Evolutionary conservation across 768 basidiomycete genomes (phyloP).

Genomic region (Trametes cingulata): DNA sequence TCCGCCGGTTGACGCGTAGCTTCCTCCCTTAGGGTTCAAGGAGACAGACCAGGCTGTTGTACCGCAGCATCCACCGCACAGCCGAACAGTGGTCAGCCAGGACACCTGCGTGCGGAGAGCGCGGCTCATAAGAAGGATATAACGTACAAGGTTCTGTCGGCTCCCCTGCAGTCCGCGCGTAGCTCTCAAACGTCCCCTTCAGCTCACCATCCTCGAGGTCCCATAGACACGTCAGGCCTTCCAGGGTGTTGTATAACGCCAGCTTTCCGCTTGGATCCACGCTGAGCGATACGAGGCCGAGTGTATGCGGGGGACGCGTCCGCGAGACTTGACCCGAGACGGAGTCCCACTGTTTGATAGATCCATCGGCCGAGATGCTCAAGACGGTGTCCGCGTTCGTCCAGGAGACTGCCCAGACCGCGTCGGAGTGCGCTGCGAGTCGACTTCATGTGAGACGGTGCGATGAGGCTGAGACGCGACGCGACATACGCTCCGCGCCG

Average conservation of each 20-base stretch:
- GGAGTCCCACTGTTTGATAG: slow-evolving; percentile 72
- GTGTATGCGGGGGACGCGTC: slow-evolving; percentile 71
- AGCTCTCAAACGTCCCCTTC: slow-evolving; percentile 73
- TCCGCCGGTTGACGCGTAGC: slow-evolving; percentile 72
- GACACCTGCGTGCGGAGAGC: neutral
- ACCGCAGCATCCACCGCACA: neutral
- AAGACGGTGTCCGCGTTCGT: slow-evolving; percentile 60
- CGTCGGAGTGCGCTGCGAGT: slow-evolving; percentile 68
- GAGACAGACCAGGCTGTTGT: slow-evolving; percentile 80
- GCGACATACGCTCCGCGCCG: slow-evolving; percentile 69
- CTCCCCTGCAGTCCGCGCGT: slow-evolving; percentile 54
- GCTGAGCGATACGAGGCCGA: slow-evolving; percentile 83
- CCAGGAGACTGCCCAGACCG: slow-evolving; percentile 80
- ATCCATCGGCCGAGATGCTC: slow-evolving; percentile 78
- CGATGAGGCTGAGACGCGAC: neutral
- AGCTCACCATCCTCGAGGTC: slow-evolving; percentile 64
- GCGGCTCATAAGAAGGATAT: neutral
- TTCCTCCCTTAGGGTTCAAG: slow-evolving; percentile 69
- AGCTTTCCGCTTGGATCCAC: slow-evolving; percentile 62
- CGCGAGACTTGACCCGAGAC: slow-evolving; percentile 61
- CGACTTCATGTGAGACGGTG: slow-evolving; percentile 2
- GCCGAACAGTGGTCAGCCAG: slow-evolving; percentile 3
- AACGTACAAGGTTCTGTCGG: slow-evolving; percentile 68
- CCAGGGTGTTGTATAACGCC: slow-evolving; percentile 80
- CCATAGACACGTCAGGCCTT: slow-evolving; percentile 79